A percentile compares a stretch with the other conserved stretches of the same genome.
phyloP scores from a whole-genome alignment of 2,329 filamentous ascomycete species.

The Trichocomaceae sp. region DNA sequence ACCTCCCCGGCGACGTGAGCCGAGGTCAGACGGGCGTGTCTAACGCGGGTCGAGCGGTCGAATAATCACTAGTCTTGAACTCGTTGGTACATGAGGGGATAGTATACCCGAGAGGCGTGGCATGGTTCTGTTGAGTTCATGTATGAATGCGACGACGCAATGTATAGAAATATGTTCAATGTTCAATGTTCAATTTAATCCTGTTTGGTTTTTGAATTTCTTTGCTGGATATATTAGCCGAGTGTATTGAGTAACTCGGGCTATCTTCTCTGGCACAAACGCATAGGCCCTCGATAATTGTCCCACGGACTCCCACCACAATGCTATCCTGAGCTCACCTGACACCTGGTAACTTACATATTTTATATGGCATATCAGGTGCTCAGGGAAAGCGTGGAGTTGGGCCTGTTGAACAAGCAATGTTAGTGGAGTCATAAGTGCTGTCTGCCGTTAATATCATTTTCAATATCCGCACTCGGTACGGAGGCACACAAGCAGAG shows the following conservation, averaged over 20 bases:
- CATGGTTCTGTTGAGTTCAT: neutral
- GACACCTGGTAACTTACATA: no score
- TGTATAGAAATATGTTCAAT: neutral
- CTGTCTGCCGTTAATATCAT: no score
- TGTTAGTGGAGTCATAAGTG: no score
- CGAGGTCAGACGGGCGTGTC: conserved; percentile 9
- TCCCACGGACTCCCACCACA: no score
- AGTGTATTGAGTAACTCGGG: neutral
- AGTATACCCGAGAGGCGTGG: neutral
- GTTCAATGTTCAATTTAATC: neutral
- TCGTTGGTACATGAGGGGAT: neutral
- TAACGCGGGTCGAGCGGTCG: conserved; percentile 4
- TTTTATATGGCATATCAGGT: no score
- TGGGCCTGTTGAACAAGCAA: no score
- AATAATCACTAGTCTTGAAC: neutral
- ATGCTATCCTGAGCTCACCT: no score
- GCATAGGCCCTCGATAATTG: no score
- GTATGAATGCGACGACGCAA: neutral
- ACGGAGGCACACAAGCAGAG: no score
- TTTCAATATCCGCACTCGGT: no score
- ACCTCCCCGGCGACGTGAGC: conserved; percentile 10
- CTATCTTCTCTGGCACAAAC: neutral
- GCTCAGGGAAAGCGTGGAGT: no score
- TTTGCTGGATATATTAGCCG: neutral
- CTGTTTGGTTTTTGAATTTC: neutral